These are phyloP conservation scores for Psilocybe subaeruginosa DNA, from an alignment of 768 basidiomycete genomes.

Conservation along the genomic window DNA sequence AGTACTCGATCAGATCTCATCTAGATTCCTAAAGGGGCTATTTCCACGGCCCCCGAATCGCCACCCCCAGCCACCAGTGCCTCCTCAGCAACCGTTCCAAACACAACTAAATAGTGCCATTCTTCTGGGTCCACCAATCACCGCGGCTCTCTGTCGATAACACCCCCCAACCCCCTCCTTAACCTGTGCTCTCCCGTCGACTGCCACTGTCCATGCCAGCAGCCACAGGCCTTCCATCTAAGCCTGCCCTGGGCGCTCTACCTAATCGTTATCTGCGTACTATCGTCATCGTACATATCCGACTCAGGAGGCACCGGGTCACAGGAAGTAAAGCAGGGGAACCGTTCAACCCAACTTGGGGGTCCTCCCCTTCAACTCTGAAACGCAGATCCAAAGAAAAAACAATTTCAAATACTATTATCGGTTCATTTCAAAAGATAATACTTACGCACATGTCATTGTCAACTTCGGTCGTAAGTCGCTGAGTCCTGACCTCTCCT, in stretches of 20 bases:
- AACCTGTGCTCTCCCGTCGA: neutral
- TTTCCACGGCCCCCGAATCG: conserved; percentile 23
- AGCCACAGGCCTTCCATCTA: neutral
- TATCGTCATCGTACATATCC: neutral
- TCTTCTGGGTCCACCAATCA: conserved; percentile 30
- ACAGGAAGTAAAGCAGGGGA: neutral
- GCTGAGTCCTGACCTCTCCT: too few relatives aligned
- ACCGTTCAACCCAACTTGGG: neutral
- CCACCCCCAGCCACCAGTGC: conserved; percentile 28
- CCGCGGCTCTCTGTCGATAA: conserved; percentile 15
- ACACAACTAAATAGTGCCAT: conserved; percentile 25
- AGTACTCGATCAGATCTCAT: conserved; percentile 14
- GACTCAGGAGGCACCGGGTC: neutral
- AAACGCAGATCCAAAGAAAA: conserved; percentile 6
- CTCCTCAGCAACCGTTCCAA: conserved; percentile 26
- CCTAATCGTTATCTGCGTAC: neutral
- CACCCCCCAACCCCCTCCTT: conserved; percentile 1
- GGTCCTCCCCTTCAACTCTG: conserved; percentile 3
- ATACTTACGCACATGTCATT: neutral
- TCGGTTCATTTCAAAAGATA: neutral
- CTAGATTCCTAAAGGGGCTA: conserved; percentile 26
- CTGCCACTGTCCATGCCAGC: conserved; percentile 7
- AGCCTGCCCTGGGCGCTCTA: neutral
- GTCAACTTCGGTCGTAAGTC: neutral
- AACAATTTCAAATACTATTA: conserved; percentile 1